Conservation (phyloP, 768 basidiomycete species). For the Rhizopogon rudus region DNA sequence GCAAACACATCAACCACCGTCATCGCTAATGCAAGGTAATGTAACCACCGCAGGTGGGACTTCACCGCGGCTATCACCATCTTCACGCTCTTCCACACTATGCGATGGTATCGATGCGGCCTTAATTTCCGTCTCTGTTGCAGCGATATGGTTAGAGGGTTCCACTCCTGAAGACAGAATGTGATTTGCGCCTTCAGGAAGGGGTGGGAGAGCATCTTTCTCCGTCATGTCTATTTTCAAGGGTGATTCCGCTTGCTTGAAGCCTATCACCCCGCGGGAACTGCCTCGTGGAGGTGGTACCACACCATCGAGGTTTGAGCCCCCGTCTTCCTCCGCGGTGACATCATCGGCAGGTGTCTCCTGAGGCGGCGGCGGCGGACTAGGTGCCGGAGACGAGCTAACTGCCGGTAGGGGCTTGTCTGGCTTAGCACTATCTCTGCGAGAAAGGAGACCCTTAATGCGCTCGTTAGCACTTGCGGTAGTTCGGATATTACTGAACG, state of each 20-base stretch:
- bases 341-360: constrained; percentile 8
- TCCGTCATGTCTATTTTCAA: neutral
- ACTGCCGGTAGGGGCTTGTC: constrained; percentile 25
- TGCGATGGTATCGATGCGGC: neutral
- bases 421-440: constrained; percentile 18
- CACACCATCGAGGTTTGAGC: constrained; percentile 15
- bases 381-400: constrained; percentile 17
- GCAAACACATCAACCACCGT: neutral
- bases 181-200: neutral
- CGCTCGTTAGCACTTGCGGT: constrained; percentile 28
- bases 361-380: constrained; percentile 6
- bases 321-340: constrained; percentile 7
- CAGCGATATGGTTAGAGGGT: neutral
- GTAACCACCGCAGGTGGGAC: neutral
- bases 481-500: constrained; percentile 19
- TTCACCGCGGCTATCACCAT: neutral
- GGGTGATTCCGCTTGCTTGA: constrained; percentile 4
- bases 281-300: constrained; percentile 16
- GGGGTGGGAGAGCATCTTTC: neutral
- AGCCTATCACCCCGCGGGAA: constrained; percentile 10
- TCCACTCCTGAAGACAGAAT: neutral
- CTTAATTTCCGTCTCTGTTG: neutral
- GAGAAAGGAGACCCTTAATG: constrained; percentile 31
- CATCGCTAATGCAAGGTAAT: neutral
- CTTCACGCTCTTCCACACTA: neutral